phyloP scores from a whole-genome alignment of 352 stramenopile species.

The Globisporangium canariense region DNA sequence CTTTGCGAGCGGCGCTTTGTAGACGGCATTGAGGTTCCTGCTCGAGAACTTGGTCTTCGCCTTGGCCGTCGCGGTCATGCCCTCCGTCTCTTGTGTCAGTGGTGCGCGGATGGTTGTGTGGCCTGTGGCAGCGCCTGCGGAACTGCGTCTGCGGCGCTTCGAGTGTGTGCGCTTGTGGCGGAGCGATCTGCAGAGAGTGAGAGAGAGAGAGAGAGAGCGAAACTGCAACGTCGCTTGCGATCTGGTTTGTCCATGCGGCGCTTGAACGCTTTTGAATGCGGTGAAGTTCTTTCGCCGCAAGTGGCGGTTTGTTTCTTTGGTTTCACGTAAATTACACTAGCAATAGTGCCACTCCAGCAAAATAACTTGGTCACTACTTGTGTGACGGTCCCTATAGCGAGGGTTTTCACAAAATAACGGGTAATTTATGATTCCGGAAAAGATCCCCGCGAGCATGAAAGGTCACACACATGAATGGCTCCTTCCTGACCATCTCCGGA shows the following conservation, averaged over 20 bases:
- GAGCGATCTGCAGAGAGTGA: background rate
- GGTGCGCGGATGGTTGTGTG: background rate
- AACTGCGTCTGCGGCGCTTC: conserved; percentile 3
- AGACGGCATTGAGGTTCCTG: conserved; percentile 68
- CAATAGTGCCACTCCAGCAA: background rate
- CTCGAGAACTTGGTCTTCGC: conserved; percentile 69
- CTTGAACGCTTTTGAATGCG: background rate
- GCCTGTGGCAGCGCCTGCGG: background rate
- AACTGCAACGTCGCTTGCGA: conserved; percentile 9
- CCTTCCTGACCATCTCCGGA: background rate
- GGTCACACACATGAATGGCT: conserved; percentile 5
- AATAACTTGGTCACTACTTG: background rate
- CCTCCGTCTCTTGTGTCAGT: background rate
- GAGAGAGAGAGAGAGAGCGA: background rate
- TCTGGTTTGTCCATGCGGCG: background rate
- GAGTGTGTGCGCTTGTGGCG: background rate
- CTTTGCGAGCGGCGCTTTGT: conserved; percentile 51
- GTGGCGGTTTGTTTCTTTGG: conserved; percentile 5
- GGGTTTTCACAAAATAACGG: background rate
- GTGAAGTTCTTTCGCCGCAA: background rate
- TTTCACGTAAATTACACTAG: conserved; percentile 6
- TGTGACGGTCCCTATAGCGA: background rate
- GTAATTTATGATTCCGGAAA: background rate
- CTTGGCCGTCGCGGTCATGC: conserved; percentile 49
- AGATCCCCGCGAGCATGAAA: conserved; percentile 3